Conservation (phyloP, 2,329 filamentous ascomycete species). For the Aspergillus uvarum region DNA sequence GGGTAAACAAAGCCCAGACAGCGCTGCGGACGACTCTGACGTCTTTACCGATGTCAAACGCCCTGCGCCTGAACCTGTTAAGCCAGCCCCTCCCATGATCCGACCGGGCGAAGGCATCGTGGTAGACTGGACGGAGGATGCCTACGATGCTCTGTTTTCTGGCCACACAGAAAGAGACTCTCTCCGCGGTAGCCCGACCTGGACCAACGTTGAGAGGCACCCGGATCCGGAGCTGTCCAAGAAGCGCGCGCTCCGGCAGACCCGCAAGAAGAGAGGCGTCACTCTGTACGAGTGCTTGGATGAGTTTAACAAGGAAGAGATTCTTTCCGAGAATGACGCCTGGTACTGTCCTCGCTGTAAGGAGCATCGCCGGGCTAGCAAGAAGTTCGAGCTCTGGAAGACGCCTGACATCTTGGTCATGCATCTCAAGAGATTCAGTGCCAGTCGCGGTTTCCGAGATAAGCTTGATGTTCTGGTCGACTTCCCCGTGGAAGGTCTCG, state of each 20-base stretch:
- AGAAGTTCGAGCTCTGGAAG: conserved; percentile 97
- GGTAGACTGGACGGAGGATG: conserved; percentile 76
- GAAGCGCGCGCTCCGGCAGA: conserved; percentile 62
- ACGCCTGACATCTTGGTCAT: conserved; percentile 92
- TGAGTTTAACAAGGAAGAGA: conserved; percentile 91
- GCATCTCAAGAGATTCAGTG: conserved; percentile 93
- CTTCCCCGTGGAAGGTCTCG: conserved; percentile 84
- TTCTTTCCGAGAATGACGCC: conserved; percentile 90
- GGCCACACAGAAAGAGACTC: conserved; percentile 47
- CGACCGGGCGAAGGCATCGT: conserved; percentile 81
- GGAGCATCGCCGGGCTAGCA: conserved; percentile 85
- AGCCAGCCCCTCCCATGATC: conserved; percentile 63
- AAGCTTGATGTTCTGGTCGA: conserved; percentile 91
- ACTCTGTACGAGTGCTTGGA: conserved; percentile 86
- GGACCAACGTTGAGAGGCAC: conserved; percentile 52
- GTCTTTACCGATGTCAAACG: conserved; percentile 18
- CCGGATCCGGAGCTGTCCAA: conserved; percentile 64
- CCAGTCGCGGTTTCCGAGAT: conserved; percentile 75
- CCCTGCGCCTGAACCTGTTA: conserved; percentile 22
- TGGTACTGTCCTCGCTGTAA: conserved; percentile 99
- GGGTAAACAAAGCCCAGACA: conserved; percentile 20
- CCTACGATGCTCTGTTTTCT: conserved; percentile 69
- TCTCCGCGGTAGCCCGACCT: conserved; percentile 61
- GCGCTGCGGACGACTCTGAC: conserved; percentile 24
- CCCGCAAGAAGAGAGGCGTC: conserved; percentile 72